Percentiles rank a stretch among this genome's conserved stretches.
Conservation (phyloP, 1,284 basidiomycete species). For the Cyathus olla region DNA sequence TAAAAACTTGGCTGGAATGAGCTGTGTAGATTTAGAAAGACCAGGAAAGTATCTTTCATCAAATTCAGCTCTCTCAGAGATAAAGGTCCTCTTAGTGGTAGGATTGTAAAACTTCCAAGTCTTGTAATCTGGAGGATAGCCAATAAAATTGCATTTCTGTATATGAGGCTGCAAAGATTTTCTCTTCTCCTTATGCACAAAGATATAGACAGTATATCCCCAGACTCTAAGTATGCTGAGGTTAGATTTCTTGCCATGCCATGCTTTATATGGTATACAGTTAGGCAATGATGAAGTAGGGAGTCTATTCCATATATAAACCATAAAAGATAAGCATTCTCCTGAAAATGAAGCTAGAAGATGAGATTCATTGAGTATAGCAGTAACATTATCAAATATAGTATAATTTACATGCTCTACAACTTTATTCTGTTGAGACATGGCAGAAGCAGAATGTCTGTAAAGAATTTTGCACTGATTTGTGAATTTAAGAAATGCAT, state of each 20-base stretch:
- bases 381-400: neutral
- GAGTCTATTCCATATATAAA: constrained; percentile 1
- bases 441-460: neutral
- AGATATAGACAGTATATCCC: constrained; percentile 42
- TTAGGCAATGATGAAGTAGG: constrained; percentile 19
- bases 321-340: neutral
- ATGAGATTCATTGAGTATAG: constrained; percentile 1
- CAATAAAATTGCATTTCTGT: constrained; percentile 38
- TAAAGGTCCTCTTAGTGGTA: constrained; percentile 26
- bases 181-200: constrained; percentile 26
- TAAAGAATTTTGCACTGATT: constrained; percentile 5
- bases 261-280: constrained; percentile 20
- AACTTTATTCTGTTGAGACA: constrained; percentile 5
- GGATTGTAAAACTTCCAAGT: constrained; percentile 42
- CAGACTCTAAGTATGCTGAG: constrained; percentile 37
- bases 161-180: constrained; percentile 28
- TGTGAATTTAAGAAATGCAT: constrained; percentile 6
- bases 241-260: constrained; percentile 26
- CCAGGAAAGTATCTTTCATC: constrained; percentile 27
- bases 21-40: neutral
- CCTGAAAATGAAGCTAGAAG: neutral
- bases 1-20: no score
- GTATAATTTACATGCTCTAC: neutral
- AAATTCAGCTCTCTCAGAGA: constrained; percentile 28
- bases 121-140: constrained; percentile 35